Conservation (phyloP, 192 early-diverging fungal species). For the Podila epicladia region DNA sequence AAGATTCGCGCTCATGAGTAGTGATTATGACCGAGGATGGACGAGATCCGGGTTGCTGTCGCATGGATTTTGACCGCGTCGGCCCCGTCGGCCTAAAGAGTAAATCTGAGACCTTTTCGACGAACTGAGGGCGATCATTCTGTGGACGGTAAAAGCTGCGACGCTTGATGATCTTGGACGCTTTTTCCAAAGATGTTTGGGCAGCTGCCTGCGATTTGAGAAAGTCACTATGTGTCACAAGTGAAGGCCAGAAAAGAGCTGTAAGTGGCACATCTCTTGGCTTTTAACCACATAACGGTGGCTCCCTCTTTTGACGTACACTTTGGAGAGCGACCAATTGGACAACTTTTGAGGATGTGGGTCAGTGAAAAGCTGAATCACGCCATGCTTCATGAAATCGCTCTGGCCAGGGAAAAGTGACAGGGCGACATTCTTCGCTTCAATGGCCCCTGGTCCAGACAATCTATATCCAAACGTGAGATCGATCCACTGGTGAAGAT, state of each 20-base stretch:
- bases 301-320: conserved; percentile 7
- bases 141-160: conserved; percentile 35
- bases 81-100: conserved; percentile 40
- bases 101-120: conserved; percentile 45
- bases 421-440: conserved; percentile 81
- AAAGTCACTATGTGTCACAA: conserved; percentile 25
- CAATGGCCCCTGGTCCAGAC: conserved; percentile 77
- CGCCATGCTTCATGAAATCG: conserved; percentile 76
- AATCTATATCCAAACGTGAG: conserved; percentile 90
- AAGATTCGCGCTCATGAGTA: conserved; percentile 10
- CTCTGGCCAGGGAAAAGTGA: conserved; percentile 84
- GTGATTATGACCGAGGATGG: conserved; percentile 23
- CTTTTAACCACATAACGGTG: no score
- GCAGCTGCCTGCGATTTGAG: conserved; percentile 14
- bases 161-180: conserved; percentile 39
- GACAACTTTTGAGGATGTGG: conserved; percentile 76
- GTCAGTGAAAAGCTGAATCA: conserved; percentile 84
- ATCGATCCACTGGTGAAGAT: conserved; percentile 90
- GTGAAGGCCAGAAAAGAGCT: neutral
- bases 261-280: neutral
- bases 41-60: conserved; percentile 18
- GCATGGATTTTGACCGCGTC: conserved; percentile 45
- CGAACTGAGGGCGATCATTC: conserved; percentile 38
- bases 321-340: conserved; percentile 57
- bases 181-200: conserved; percentile 36